phyloP scores from a whole-genome alignment of 768 basidiomycete species.

The Austroboletus festivus region DNA sequence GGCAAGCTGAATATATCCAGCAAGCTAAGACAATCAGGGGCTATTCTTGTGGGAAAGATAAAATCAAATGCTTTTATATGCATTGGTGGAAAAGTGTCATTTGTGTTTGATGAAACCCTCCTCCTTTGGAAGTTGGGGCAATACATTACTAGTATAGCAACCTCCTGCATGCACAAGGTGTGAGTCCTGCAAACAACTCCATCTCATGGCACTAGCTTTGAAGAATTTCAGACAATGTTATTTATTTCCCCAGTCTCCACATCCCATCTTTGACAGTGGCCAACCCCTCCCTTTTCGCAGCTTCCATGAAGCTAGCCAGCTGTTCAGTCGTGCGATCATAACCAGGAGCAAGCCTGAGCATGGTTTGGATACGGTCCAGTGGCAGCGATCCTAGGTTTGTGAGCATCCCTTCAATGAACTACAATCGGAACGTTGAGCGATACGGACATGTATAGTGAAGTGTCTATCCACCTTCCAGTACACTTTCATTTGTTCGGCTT shows the following conservation, averaged over 20 bases:
- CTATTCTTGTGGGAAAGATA: too few species aligned
- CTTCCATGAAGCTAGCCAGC: conserved; percentile 75
- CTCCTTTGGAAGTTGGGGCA: too few species aligned
- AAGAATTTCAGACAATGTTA: too few species aligned
- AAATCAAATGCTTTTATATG: too few species aligned
- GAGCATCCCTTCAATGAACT: conserved; percentile 93
- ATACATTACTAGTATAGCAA: too few species aligned
- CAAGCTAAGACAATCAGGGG: too few species aligned
- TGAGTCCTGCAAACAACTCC: too few species aligned
- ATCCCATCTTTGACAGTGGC: conserved; percentile 67
- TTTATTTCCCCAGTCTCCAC: conserved; percentile 51
- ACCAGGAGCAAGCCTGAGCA: conserved; percentile 80
- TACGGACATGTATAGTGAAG: not conserved
- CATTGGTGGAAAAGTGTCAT: too few species aligned
- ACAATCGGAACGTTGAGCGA: conserved; percentile 3
- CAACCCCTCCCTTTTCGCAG: conserved; percentile 72
- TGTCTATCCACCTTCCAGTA: conserved; percentile 71
- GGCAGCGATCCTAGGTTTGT: conserved; percentile 78
- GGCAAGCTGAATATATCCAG: too few species aligned
- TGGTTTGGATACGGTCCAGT: conserved; percentile 81
- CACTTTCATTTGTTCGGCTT: conserved; percentile 81
- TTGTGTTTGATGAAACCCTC: too few species aligned
- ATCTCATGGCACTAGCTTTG: too few species aligned
- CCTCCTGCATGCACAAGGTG: too few species aligned
- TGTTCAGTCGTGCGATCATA: conserved; percentile 82